Evolutionary conservation across 805 yeast species (phyloP), one percentile per base, ranked within the genome.

Genomic region (Ogataea thermomethanolica): DNA sequence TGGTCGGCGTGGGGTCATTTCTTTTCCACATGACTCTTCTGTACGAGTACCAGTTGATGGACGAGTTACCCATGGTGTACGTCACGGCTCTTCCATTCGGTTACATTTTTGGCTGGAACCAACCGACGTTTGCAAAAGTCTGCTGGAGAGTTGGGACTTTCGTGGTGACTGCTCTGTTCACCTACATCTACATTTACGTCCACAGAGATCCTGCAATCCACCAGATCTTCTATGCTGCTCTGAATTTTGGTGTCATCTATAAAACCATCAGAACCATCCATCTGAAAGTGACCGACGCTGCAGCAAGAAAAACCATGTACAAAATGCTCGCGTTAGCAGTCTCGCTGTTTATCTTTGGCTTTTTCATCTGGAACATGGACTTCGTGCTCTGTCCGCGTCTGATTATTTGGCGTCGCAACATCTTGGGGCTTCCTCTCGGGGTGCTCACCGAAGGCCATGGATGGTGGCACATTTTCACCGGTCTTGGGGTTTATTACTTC

Each of bases 51-150:
- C 99, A 93, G 66, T 62, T 93, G 48, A 71, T 93, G 61, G 99
- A 93, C 66, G 99, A 93, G 62, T 70, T 93, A 55, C 99, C 99
- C 29, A 93, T 93, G 99, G 87, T 93, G 47, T 93, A 93, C 65
- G 97, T 96, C 15, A 93, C 99, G 2, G 91, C 96, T 49, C 80
- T 91, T 21, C 98, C 99, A 0, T 81, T 88, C 46, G 68, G 64
- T 2, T 62, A 64, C 44, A 43, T 64, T 11, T 59, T 51, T 44
- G 60, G 65, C 23, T 63, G 60, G 59, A 43, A 51, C 21, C 56
- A 54, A 29, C 43, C 62, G 0, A 43, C 45, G 3, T 27, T 43
- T 4, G 35, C 33, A n/a, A 48, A 46, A 14, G 12, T 31, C 8
- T 9, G 49, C 4, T 54, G 62, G 51, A 46, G 54, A 36, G n/a